These are phyloP conservation scores for Nasturtium officinale DNA, from an alignment of 345 rosid genomes.

Conservation along the genomic window DNA sequence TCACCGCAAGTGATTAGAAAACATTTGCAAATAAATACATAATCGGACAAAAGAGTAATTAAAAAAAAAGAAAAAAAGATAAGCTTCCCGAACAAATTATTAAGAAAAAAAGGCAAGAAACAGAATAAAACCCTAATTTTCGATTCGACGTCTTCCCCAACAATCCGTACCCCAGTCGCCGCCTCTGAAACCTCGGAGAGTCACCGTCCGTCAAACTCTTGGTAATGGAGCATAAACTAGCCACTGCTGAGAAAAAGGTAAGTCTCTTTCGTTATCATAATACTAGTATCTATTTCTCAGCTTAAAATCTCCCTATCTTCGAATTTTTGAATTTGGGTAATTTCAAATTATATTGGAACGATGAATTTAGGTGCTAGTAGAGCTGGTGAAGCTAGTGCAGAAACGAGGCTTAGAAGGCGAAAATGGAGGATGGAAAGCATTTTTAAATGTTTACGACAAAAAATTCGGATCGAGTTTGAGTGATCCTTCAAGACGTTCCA, in stretches of 20 bases:
- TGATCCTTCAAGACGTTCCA: conserved; percentile 71
- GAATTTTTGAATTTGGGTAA: background rate
- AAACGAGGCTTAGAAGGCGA: conserved; percentile 56
- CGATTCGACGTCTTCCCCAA: background rate
- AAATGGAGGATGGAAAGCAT: conserved; percentile 75
- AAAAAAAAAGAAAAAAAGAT: background rate
- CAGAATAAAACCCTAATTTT: conserved; percentile 35
- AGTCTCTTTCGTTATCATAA: background rate
- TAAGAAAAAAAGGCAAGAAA: background rate
- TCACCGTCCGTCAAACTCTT: conserved; percentile 14
- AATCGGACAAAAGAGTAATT: conserved; percentile 22
- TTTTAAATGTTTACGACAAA: conserved; percentile 55
- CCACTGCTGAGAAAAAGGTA: conserved; percentile 45
- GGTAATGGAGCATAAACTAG: conserved; percentile 51
- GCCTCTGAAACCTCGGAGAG: conserved; percentile 28
- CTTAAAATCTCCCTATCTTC: background rate
- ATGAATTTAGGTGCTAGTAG: conserved; percentile 59
- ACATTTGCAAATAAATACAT: no score
- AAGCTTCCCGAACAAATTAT: no score
- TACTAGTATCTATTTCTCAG: background rate
- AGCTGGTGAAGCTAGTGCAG: conserved; percentile 67
- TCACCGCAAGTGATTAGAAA: no score
- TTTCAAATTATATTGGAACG: background rate
- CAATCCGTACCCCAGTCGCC: background rate
- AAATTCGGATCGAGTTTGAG: conserved; percentile 62